Evolutionary conservation across 768 basidiomycete genomes (phyloP).

Genomic region (Russula abietina): DNA sequence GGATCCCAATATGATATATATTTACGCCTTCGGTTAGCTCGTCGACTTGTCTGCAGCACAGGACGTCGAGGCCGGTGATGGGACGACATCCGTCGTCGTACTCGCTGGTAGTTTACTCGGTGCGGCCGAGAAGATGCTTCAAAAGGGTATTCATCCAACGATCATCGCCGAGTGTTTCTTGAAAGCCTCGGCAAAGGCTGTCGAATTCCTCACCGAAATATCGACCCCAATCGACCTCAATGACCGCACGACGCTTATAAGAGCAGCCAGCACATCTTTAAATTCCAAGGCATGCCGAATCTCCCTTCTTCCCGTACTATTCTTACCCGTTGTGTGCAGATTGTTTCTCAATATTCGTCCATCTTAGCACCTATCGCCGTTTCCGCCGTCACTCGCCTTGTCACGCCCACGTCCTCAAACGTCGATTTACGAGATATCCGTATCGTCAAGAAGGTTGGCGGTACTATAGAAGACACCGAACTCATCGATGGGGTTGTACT

Average conservation of each 20-base stretch:
- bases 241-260: conserved; percentile 77
- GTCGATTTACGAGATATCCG: conserved; percentile 96
- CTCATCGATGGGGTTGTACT: conserved; percentile 95
- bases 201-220: conserved; percentile 89
- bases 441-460: conserved; percentile 96
- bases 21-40: conserved; percentile 47
- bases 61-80: conserved; percentile 97
- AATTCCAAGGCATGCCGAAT: conserved; percentile 79
- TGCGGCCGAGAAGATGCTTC: conserved; percentile 94
- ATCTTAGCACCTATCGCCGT: conserved; percentile 98
- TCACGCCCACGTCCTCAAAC: conserved; percentile 83
- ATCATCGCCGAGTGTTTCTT: conserved; percentile 95
- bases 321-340: conserved; percentile 42
- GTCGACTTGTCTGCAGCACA: conserved; percentile 97
- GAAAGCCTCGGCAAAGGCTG: conserved; percentile 85
- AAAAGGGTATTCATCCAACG: conserved; percentile 96
- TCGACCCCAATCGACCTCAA: conserved; percentile 87
- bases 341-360: conserved; percentile 98
- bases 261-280: conserved; percentile 90
- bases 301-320: background rate
- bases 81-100: conserved; percentile 96
- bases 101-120: conserved; percentile 88
- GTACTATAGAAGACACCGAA: conserved; percentile 98
- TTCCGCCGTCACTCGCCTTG: conserved; percentile 87
- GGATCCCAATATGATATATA: background rate